phyloP scores from a whole-genome alignment of 1,284 basidiomycete genomes.

The Testicularia cyperi region DNA sequence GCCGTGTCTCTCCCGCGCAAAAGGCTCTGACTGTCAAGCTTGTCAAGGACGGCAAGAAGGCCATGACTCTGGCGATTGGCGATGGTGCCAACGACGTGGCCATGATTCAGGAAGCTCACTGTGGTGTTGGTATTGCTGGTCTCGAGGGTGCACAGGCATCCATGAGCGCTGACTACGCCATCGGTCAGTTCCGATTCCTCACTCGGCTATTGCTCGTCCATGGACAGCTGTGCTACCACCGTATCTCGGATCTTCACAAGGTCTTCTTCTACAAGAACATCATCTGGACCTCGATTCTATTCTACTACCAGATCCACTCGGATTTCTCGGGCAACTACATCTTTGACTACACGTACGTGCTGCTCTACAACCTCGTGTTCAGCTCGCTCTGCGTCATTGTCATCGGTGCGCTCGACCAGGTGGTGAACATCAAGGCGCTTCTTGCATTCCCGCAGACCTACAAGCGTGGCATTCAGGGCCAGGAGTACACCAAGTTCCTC shows the following conservation, averaged over 20 bases:
- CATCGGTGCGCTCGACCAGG: constrained; percentile 95
- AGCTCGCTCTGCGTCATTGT: constrained; percentile 89
- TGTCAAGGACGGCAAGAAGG: constrained; percentile 89
- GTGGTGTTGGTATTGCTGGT: constrained; percentile 90
- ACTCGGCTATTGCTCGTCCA: constrained; percentile 91
- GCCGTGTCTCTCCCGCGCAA: constrained; percentile 92
- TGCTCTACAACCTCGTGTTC: constrained; percentile 80
- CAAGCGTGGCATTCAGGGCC: constrained; percentile 83
- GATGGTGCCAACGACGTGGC: constrained; percentile 95
- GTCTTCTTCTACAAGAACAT: constrained; percentile 84
- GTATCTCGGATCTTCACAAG: constrained; percentile 73
- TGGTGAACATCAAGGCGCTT: constrained; percentile 84
- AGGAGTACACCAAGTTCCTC: constrained; percentile 86
- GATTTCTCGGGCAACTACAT: constrained; percentile 90
- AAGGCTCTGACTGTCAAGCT: constrained; percentile 93
- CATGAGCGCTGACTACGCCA: constrained; percentile 97
- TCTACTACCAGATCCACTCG: constrained; percentile 91
- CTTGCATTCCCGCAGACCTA: constrained; percentile 92
- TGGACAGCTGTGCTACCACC: constrained; percentile 93
- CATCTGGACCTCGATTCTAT: constrained; percentile 75
- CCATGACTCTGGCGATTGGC: constrained; percentile 95
- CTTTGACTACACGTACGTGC: constrained; percentile 75
- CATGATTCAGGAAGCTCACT: constrained; percentile 97
- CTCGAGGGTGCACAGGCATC: constrained; percentile 96
- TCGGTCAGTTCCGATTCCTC: constrained; percentile 90